Conservation (phyloP, 2,329 filamentous ascomycete species). For the Xylariaceae sp. region DNA sequence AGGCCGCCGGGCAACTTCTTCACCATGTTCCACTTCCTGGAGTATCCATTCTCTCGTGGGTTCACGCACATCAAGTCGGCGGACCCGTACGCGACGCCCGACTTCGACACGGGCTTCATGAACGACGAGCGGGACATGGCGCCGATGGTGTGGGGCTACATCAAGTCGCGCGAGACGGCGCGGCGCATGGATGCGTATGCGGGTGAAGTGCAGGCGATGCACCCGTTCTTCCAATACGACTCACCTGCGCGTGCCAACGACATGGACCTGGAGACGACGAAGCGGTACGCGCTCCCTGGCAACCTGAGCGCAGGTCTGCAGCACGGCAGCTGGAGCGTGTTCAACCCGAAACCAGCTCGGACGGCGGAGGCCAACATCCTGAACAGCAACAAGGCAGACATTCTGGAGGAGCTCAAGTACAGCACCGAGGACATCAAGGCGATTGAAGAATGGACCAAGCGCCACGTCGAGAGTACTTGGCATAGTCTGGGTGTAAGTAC, state of each 20-base stretch:
- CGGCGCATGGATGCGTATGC: conserved; percentile 75
- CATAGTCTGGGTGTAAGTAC: conserved; percentile 54
- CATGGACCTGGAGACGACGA: conserved; percentile 72
- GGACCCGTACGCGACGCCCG: conserved; percentile 69
- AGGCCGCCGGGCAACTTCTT: conserved; percentile 78
- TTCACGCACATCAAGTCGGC: conserved; percentile 68
- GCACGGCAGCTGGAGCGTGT: conserved; percentile 69
- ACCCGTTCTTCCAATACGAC: conserved; percentile 71
- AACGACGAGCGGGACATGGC: conserved; percentile 83
- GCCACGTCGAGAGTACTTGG: conserved; percentile 76
- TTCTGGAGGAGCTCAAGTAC: conserved; percentile 66
- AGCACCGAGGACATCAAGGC: conserved; percentile 59
- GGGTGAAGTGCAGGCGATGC: conserved; percentile 66
- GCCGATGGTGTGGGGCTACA: conserved; percentile 81
- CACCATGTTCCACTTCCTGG: conserved; percentile 79
- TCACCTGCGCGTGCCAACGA: conserved; percentile 68
- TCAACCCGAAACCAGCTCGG: conserved; percentile 52
- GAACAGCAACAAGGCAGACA: conserved; percentile 61
- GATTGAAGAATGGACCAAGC: conserved; percentile 67
- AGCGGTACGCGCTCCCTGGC: conserved; percentile 69
- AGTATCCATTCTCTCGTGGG: conserved; percentile 74
- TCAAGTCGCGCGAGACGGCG: conserved; percentile 78
- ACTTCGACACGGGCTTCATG: conserved; percentile 83
- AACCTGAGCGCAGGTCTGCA: conserved; percentile 70
- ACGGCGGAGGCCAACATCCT: conserved; percentile 46